Percentiles rank a stretch among this genome's conserved stretches.
Evolutionary conservation across 805 yeast species (phyloP).

Genomic region (Metschnikowia kofuensis): DNA sequence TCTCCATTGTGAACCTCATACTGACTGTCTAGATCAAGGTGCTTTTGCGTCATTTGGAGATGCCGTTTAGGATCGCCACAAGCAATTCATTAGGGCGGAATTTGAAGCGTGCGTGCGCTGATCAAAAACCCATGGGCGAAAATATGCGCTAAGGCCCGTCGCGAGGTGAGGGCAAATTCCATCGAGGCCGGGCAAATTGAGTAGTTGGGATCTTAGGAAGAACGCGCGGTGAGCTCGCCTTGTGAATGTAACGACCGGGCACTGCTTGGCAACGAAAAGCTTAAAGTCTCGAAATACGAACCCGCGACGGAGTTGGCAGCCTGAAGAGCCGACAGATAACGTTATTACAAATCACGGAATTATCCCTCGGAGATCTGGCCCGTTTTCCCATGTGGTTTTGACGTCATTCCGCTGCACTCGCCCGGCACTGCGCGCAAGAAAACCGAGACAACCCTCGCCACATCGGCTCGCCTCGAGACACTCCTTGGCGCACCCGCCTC

Average conservation of each 20-base stretch:
- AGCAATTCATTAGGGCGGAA: background rate
- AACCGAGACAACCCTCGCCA: background rate
- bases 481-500: background rate
- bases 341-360: background rate
- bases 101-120: background rate
- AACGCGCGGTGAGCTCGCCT: too few relatives aligned
- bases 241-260: too few relatives aligned
- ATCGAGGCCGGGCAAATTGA: too few relatives aligned
- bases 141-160: too few relatives aligned
- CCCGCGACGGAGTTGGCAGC: too few relatives aligned
- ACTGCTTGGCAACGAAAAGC: too few relatives aligned
- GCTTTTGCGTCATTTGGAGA: background rate
- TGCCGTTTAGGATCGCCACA: background rate
- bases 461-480: too few relatives aligned
- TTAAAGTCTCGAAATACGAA: too few relatives aligned
- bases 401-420: background rate
- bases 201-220: too few relatives aligned
- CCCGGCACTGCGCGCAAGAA: background rate
- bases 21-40: slow-evolving; percentile 9
- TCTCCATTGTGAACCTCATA: slow-evolving; percentile 40
- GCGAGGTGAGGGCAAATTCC: too few relatives aligned
- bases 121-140: too few relatives aligned
- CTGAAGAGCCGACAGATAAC: background rate
- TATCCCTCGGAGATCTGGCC: background rate
- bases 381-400: background rate